phyloP scores from a whole-genome alignment of 345 rosid species.

The Balakata baccata region DNA sequence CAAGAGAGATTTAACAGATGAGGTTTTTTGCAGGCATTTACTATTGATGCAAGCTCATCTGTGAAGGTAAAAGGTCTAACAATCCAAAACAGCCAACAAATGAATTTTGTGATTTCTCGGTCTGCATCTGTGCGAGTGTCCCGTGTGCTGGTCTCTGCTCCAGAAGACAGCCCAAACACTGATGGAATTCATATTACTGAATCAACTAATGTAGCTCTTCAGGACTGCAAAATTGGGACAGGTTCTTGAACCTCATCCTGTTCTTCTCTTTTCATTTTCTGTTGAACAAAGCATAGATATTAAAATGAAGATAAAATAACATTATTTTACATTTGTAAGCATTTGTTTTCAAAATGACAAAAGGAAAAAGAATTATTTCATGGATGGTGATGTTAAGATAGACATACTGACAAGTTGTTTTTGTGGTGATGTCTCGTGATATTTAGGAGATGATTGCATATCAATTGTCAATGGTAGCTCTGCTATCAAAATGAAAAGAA shows the following conservation, averaged over 20 bases:
- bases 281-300: neutral
- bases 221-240: slow-evolving; percentile 95
- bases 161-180: slow-evolving; percentile 93
- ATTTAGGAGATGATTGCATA: slow-evolving; percentile 83
- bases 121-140: slow-evolving; percentile 60
- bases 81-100: slow-evolving; percentile 89
- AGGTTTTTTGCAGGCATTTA: slow-evolving; percentile 61
- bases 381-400: neutral
- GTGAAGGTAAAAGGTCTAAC: slow-evolving; percentile 72
- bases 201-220: slow-evolving; percentile 70
- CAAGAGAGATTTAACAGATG: slow-evolving; percentile 19
- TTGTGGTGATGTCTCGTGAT: slow-evolving; percentile 1
- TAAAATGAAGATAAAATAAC: neutral
- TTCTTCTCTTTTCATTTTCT: neutral
- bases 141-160: slow-evolving; percentile 64
- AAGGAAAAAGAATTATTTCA: neutral
- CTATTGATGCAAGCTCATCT: slow-evolving; percentile 84
- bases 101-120: slow-evolving; percentile 75
- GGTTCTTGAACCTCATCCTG: slow-evolving; percentile 39
- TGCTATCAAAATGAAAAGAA: slow-evolving; percentile 72
- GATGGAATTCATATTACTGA: slow-evolving; percentile 89
- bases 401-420: neutral
- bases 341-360: neutral
- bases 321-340: neutral
- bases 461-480: slow-evolving; percentile 87